Evolutionary conservation across 345 rosid genomes (phyloP).

Genomic region (Citrus australasica): DNA sequence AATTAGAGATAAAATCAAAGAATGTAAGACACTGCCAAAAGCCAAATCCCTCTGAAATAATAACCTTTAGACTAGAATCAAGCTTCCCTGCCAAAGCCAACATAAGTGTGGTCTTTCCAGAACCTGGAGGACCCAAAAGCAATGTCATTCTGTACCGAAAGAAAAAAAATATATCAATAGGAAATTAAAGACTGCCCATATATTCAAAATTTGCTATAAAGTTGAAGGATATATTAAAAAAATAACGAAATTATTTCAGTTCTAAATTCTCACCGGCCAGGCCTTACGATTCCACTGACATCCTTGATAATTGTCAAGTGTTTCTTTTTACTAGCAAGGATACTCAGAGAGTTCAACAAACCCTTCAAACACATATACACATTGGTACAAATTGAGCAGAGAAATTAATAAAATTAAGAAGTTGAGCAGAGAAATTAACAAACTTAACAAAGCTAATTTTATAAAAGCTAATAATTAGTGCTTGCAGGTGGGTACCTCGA

Average conservation of each 20-base stretch:
- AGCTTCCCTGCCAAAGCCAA: background rate
- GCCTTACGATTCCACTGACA: slow-evolving; percentile 68
- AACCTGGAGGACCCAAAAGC: background rate
- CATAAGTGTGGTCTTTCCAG: background rate
- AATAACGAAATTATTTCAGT: background rate
- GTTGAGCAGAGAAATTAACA: background rate
- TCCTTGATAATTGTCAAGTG: slow-evolving; percentile 55
- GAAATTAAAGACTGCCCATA: background rate
- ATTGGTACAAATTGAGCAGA: background rate
- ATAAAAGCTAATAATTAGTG: background rate
- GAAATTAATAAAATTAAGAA: background rate
- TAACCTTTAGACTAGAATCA: background rate
- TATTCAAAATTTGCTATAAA: background rate
- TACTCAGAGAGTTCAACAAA: slow-evolving; percentile 21
- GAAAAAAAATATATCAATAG: background rate
- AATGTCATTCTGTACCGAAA: background rate
- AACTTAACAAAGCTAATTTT: background rate
- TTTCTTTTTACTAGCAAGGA: slow-evolving; percentile 51
- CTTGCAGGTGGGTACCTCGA: slow-evolving; percentile 38
- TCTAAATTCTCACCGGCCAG: slow-evolving; percentile 44
- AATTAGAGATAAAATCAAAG: slow-evolving; percentile 18
- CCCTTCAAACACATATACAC: slow-evolving; percentile 20
- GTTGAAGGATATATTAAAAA: background rate
- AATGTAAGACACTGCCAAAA: too few relatives aligned
- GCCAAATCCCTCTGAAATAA: too few relatives aligned